Base-by-base conservation (phyloP, 176 grass and related monocot species). In the Oryza meyeriana region DNA sequence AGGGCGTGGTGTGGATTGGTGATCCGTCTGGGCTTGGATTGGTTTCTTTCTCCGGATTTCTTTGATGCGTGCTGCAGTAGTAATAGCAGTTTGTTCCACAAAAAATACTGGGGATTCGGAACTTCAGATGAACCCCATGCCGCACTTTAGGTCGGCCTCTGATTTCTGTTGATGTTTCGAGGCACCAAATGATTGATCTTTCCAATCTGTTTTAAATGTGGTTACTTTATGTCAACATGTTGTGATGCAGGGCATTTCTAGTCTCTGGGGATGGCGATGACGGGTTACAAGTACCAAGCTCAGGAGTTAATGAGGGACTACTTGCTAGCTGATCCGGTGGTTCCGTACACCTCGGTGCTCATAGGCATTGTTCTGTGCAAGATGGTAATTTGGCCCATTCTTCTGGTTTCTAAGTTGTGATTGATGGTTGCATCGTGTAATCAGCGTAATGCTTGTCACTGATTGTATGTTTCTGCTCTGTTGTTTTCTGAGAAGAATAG, bases 291-390 rank as follows among this genome's bases (percentile, higher is more conserved):
- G 69, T 71, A 90, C 86, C 91, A 95, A 72, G 91, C 93, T 17
- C 87, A 93, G 72, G 79, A 71, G 29, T 61, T 99, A 69, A 73
- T 94, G 68, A 92, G 88, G 64, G 85, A 99, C 39, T 95, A 95
- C 88, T 80, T 99, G 80, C 87, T 91, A 22, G 86, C 93, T 32
- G 91, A 95, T 84, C 91, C 84, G 34, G 71, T 99, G 36, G 69
- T 99, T 33, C 79, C 85, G 6, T 99, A 76, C 76, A 90, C 90
- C 40, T 99, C 93, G 3, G 80, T 99, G 35, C 71, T 95, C 83
- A 77, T 80, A 40, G 96, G 96, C 68, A 82, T 99, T 69, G 5
- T 92, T 33, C 78, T 99, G 74, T 95, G 88, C 86, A 99, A 94
- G 88, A 91, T 99, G 91, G 96, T 99, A 90, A 74, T 39, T 82